Evolutionary conservation across 2,329 filamentous ascomycete genomes (phyloP), one percentile per base, ranked within the genome.

Genomic region (Zasmidium cellare): DNA sequence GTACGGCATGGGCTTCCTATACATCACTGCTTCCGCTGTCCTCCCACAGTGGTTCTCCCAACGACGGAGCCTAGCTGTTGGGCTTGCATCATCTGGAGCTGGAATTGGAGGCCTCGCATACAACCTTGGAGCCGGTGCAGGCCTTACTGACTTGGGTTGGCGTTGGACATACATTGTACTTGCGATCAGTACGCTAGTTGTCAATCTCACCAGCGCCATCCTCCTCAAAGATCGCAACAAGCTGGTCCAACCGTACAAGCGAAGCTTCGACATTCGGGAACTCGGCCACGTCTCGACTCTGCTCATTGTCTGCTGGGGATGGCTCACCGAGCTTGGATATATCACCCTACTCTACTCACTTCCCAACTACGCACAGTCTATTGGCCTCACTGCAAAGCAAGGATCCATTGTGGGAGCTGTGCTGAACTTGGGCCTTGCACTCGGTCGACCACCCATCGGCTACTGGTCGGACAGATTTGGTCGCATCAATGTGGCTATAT

Each of bases 11-110:
- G 89, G 89, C 0, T 86, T 91, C 55, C 77, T 87, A 7, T 92
- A 91, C 69, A 87, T 88, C 2, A 82, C 84, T 1, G 84, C 81
- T 3, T 85, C 87, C 3, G 82, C 83, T 41, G 80, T 90, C 7
- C 77, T 88, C 0, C 83, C 87, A 1, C 87, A 91, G 70, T 91
- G 88, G 87, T 91, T 91, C 68, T 81, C 77, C n/a, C 84, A 81
- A 47, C 81, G 80, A 23, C 82, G 88, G 5, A 87, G 85, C 47
- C 79, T 91, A 12, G 88, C 88, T 9, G 88, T 88, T 57, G 84
- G 87, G 1, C 78, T 89, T 16, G 79, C 82, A 1, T 82, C 87
- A 1, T 82, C 84, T 14, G 89, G 89, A 3, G 85, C 84, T 14
- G 89, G 89, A 0, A 77, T 91, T 11, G 89, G 89, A n/a, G 89